Percentiles rank a stretch among this genome's conserved stretches.
Conservation (phyloP, 306 rosid species). For the Quercus wislizeni region DNA sequence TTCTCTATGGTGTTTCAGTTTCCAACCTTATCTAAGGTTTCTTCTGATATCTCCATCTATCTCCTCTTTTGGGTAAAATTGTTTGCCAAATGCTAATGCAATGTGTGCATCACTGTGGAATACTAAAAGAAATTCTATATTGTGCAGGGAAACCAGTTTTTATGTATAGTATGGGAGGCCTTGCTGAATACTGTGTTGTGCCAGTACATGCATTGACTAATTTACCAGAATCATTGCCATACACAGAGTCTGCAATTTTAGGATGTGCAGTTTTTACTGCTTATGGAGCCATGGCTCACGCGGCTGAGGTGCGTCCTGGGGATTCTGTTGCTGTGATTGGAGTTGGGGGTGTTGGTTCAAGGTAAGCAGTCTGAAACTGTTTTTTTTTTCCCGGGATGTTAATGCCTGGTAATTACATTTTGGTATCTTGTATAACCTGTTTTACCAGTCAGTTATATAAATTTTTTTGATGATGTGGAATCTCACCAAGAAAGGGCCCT, state of each 20-base stretch:
- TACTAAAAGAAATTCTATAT: conserved; percentile 20
- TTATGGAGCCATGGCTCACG: conserved; percentile 98
- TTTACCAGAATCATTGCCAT: conserved; percentile 77
- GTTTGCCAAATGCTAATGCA: background rate
- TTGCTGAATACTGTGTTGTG: conserved; percentile 95
- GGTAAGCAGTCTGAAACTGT: conserved; percentile 41
- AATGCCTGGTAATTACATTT: background rate
- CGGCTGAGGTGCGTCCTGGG: conserved; percentile 88
- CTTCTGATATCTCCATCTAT: background rate
- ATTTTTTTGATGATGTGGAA: background rate
- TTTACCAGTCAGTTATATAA: background rate
- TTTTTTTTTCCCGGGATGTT: background rate
- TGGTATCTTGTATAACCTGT: background rate
- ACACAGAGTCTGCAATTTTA: conserved; percentile 78
- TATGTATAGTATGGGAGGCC: conserved; percentile 98
- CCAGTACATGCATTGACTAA: conserved; percentile 77
- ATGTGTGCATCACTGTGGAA: conserved; percentile 5
- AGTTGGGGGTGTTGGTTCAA: conserved; percentile 94
- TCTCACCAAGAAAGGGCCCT: no score
- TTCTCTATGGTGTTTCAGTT: background rate
- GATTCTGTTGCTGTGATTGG: conserved; percentile 94
- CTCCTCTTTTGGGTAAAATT: background rate
- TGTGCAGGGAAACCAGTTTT: conserved; percentile 76
- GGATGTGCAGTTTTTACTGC: conserved; percentile 99
- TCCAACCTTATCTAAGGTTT: conserved; percentile 7